Conservation (phyloP, 2,329 filamentous ascomycete genomes). For the Dactylellina parvicollis region DNA sequence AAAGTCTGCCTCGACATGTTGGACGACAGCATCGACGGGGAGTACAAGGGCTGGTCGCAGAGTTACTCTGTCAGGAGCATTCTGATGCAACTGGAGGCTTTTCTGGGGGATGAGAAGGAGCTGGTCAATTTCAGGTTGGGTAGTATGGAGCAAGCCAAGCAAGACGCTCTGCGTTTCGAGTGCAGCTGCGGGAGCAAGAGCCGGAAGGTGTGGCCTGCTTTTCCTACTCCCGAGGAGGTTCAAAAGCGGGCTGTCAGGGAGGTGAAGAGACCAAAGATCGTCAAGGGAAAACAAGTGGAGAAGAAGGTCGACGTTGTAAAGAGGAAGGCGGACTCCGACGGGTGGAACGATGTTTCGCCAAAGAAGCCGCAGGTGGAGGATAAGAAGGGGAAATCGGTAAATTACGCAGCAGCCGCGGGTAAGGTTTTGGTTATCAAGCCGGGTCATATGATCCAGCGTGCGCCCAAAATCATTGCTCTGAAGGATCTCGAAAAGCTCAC, state of each 20-base stretch:
- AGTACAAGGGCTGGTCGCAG: slow-evolving; percentile 50
- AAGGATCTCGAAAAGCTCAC: slow-evolving; percentile 27
- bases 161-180: slow-evolving; percentile 1
- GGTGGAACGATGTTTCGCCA: slow-evolving; percentile 21
- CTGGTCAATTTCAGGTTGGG: slow-evolving; percentile 31
- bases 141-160: slow-evolving; percentile 14
- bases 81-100: slow-evolving; percentile 52
- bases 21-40: slow-evolving; percentile 35
- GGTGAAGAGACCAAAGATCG: slow-evolving; percentile 40
- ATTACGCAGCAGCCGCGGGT: slow-evolving; percentile 30
- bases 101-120: slow-evolving; percentile 38
- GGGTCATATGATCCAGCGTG: slow-evolving; percentile 27
- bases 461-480: slow-evolving; percentile 20
- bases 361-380: slow-evolving; percentile 16
- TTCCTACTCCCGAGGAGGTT: slow-evolving; percentile 24
- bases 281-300: slow-evolving; percentile 14
- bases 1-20: slow-evolving; percentile 54
- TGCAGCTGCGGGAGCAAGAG: slow-evolving; percentile 22
- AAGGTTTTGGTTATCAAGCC: slow-evolving; percentile 51
- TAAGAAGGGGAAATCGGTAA: slow-evolving; percentile 1
- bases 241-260: slow-evolving; percentile 4
- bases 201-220: slow-evolving; percentile 23
- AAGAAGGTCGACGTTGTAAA: slow-evolving; percentile 1
- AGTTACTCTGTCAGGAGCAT: slow-evolving; percentile 51
- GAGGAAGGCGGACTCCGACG: slow-evolving; percentile 29